These are phyloP conservation scores for Ceratobasidium sp. DNA, from an alignment of 1,284 basidiomycete species.

Conservation along the genomic window DNA sequence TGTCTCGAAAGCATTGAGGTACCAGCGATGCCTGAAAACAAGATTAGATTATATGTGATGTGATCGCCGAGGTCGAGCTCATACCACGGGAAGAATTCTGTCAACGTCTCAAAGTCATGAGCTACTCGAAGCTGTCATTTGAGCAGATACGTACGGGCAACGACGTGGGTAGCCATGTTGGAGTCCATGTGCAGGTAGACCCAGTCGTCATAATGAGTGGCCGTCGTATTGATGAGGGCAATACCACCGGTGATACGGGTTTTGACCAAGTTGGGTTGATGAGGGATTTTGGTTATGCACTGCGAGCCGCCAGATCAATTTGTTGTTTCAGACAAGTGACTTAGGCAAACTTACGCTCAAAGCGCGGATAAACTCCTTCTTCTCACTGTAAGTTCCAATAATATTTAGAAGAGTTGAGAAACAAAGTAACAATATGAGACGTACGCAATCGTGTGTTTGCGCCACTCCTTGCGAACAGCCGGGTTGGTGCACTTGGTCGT, in stretches of 20 bases:
- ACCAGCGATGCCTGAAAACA: constrained; percentile 20
- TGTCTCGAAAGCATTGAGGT: constrained; percentile 34
- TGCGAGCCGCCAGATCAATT: not conserved
- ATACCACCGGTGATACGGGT: constrained; percentile 31
- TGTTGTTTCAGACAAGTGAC: not conserved
- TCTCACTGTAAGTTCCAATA: constrained; percentile 10
- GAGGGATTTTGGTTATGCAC: constrained; percentile 34
- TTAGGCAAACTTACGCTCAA: constrained; percentile 13
- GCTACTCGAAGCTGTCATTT: not conserved
- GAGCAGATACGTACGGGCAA: constrained; percentile 21
- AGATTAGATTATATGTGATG: not conserved
- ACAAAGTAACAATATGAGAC: not conserved
- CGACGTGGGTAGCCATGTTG: constrained; percentile 34
- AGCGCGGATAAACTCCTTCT: constrained; percentile 41
- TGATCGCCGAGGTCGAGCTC: not conserved
- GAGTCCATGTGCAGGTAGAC: constrained; percentile 36
- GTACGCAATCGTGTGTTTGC: constrained; percentile 30
- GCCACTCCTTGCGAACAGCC: constrained; percentile 37
- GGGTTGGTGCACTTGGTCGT: constrained; percentile 20
- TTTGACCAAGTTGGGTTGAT: constrained; percentile 16
- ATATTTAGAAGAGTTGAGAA: not conserved
- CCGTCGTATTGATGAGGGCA: constrained; percentile 9
- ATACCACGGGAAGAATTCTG: constrained; percentile 32
- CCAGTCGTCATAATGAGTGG: constrained; percentile 34
- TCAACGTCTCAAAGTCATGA: not conserved